These are phyloP conservation scores for Mortierella sp. DNA, from an alignment of 371 early-diverging fungal genomes.

Conservation along the genomic window DNA sequence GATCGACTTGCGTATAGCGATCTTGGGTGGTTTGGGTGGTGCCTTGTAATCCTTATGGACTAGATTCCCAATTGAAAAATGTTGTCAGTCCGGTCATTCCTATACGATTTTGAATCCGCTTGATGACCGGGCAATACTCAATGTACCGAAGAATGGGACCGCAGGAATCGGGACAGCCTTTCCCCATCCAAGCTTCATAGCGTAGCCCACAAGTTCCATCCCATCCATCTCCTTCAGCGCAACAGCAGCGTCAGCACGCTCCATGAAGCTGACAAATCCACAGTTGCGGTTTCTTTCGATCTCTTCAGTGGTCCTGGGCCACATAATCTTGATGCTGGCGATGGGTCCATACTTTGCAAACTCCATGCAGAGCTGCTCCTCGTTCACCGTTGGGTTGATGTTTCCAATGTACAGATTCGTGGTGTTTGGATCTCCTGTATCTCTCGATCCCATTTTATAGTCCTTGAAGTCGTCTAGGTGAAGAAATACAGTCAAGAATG, in stretches of 20 bases:
- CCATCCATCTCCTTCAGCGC: slow-evolving; percentile 85
- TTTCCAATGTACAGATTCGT: slow-evolving; percentile 94
- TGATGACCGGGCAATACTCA: no score
- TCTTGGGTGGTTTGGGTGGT: slow-evolving; percentile 19
- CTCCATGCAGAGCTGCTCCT: slow-evolving; percentile 74
- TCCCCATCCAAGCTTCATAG: slow-evolving; percentile 89
- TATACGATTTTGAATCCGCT: no score
- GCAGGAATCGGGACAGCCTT: slow-evolving; percentile 85
- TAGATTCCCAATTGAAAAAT: not conserved
- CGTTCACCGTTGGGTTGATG: slow-evolving; percentile 76
- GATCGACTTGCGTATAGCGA: slow-evolving; percentile 31
- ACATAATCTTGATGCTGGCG: slow-evolving; percentile 95
- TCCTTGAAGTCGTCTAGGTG: slow-evolving; percentile 5
- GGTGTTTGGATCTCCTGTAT: slow-evolving; percentile 81
- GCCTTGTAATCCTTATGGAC: slow-evolving; percentile 51
- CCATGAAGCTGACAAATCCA: slow-evolving; percentile 95
- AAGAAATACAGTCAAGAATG: not conserved
- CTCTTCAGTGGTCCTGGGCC: slow-evolving; percentile 92
- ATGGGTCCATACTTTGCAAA: slow-evolving; percentile 91
- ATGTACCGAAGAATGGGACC: slow-evolving; percentile 80
- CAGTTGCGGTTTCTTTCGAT: slow-evolving; percentile 80
- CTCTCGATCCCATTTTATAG: slow-evolving; percentile 66
- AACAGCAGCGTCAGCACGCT: slow-evolving; percentile 74
- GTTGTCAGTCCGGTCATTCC: not conserved
- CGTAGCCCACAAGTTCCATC: slow-evolving; percentile 67